phyloP scores from a whole-genome alignment of 1,284 basidiomycete genomes.

The Rhodotorula glutinis region DNA sequence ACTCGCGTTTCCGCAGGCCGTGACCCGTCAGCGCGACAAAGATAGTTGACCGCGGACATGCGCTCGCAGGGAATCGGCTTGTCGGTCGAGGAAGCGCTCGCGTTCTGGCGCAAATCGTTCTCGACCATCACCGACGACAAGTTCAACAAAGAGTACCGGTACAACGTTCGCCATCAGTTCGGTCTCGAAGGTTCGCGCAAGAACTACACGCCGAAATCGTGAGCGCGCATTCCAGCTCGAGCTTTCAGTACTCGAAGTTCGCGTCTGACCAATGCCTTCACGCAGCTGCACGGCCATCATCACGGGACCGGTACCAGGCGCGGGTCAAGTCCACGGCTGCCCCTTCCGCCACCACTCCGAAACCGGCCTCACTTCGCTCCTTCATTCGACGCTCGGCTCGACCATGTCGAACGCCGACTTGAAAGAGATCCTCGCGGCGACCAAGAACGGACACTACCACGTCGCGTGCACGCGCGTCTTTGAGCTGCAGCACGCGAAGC shows the following conservation, averaged over 20 bases:
- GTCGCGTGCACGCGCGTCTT: constrained; percentile 96
- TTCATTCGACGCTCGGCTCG: constrained; percentile 69
- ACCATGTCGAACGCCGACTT: constrained; percentile 62
- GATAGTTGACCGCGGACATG: too few relatives aligned
- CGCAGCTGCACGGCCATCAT: constrained; percentile 88
- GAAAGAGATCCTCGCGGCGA: constrained; percentile 78
- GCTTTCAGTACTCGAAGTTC: too few relatives aligned
- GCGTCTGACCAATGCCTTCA: too few relatives aligned
- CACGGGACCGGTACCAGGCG: constrained; percentile 67
- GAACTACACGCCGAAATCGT: constrained; percentile 93
- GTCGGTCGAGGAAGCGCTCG: constrained; percentile 88
- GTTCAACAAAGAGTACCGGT: constrained; percentile 97
- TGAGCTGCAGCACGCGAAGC: constrained; percentile 78
- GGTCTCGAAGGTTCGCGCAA: constrained; percentile 90
- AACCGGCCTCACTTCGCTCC: constrained; percentile 75
- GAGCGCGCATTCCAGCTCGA: too few relatives aligned
- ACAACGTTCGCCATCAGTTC: constrained; percentile 95
- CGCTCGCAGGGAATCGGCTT: constrained; percentile 87
- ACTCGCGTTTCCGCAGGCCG: too few relatives aligned
- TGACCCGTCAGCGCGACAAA: too few relatives aligned
- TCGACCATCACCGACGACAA: constrained; percentile 77
- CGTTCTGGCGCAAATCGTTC: constrained; percentile 91
- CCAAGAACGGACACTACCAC: constrained; percentile 83
- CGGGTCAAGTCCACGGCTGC: constrained; percentile 81
- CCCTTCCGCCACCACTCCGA: constrained; percentile 88